phyloP scores from a whole-genome alignment of 2,329 filamentous ascomycete genomes.

The Trichoderma asperellum region DNA sequence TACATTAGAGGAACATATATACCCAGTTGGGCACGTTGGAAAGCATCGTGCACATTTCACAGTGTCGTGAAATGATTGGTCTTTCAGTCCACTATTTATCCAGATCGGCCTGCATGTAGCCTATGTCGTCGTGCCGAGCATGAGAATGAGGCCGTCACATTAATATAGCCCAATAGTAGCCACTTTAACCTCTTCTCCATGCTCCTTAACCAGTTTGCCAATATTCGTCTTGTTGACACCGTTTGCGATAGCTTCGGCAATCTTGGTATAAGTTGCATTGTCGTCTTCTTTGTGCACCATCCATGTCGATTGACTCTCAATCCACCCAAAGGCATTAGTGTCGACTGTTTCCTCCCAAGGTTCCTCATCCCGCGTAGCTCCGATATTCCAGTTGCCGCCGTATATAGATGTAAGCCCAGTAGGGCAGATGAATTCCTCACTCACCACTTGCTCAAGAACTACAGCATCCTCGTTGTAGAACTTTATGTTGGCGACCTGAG shows the following conservation, averaged over 20 bases:
- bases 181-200: background rate
- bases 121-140: too few species aligned
- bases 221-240: background rate
- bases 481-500: too few species aligned
- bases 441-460: background rate
- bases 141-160: too few species aligned
- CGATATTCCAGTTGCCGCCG: background rate
- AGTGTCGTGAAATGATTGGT: too few species aligned
- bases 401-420: background rate
- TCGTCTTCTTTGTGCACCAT: background rate
- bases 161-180: background rate
- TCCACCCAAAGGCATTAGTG: background rate
- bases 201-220: background rate
- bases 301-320: background rate
- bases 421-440: background rate
- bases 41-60: too few species aligned
- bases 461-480: background rate
- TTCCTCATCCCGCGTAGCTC: background rate
- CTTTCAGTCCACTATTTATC: too few species aligned
- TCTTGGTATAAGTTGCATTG: background rate
- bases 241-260: background rate
- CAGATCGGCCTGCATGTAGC: too few species aligned
- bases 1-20: too few species aligned
- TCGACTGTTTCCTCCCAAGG: background rate
- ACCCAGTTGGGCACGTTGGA: too few species aligned